A percentile compares a stretch with the other conserved stretches of the same genome.
phyloP scores from a whole-genome alignment of 2,329 filamentous ascomycete species.

The Colletotrichum sp. region DNA sequence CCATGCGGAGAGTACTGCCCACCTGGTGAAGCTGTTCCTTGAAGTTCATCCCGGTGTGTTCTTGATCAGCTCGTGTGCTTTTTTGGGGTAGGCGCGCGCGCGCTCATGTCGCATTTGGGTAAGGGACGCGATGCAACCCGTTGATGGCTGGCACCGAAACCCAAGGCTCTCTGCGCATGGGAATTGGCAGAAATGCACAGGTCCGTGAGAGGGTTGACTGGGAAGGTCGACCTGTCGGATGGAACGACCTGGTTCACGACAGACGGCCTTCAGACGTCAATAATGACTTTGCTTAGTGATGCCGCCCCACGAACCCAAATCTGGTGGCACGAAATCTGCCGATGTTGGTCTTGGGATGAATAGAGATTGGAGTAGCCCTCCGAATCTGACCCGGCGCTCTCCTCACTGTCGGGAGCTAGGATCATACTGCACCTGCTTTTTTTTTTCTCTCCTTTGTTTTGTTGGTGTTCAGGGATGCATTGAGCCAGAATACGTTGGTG shows the following conservation, averaged over 20 bases:
- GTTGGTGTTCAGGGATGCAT: background rate
- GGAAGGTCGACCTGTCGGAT: background rate
- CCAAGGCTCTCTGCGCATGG: background rate
- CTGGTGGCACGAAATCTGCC: background rate
- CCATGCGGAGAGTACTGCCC: background rate
- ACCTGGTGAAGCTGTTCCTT: background rate
- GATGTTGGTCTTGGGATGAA: slow-evolving; percentile 1
- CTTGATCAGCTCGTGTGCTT: background rate
- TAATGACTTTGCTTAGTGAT: background rate
- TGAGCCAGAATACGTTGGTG: background rate
- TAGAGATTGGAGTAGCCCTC: background rate
- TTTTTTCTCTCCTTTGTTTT: background rate
- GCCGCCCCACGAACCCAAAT: background rate
- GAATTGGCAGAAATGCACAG: background rate
- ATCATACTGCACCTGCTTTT: background rate
- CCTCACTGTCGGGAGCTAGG: background rate
- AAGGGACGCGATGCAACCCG: background rate
- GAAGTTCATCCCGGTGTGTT: background rate
- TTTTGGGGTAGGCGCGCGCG: background rate
- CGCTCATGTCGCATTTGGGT: background rate
- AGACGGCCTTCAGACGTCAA: background rate
- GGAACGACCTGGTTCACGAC: background rate
- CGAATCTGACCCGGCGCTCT: background rate
- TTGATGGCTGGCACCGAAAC: background rate
- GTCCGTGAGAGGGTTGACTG: background rate